Percentiles rank a stretch among this genome's conserved stretches.
Conservation (phyloP, 192 early-diverging fungal species). For the Backusella liffmaniae region DNA sequence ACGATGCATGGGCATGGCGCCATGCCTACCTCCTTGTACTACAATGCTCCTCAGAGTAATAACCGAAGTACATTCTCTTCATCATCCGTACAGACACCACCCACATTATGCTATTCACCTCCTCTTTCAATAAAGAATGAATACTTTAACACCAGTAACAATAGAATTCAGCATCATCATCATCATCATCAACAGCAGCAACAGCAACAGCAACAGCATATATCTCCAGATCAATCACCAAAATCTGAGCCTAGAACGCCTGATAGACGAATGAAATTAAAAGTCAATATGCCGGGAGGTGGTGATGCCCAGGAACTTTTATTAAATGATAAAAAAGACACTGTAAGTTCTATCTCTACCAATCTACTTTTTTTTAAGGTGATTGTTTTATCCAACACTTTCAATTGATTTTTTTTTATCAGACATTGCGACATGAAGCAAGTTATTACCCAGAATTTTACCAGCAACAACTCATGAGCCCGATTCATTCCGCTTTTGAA, state of each 20-base stretch:
- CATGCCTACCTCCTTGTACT: conserved; percentile 6
- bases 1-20: not conserved
- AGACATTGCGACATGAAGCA: not conserved
- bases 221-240: conserved; percentile 11
- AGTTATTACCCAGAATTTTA: not conserved
- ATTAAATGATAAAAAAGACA: not conserved
- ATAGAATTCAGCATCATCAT: not conserved
- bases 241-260: conserved; percentile 13
- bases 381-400: not conserved
- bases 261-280: conserved; percentile 10
- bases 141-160: not conserved
- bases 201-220: not conserved
- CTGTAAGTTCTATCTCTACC: not conserved
- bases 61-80: not conserved
- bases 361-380: not conserved
- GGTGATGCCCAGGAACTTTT: not conserved
- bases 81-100: not conserved
- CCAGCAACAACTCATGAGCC: conserved; percentile 3
- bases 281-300: not conserved
- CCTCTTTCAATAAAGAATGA: conserved; percentile 7
- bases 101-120: not conserved
- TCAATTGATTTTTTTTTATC: not conserved
- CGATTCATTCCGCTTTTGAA: conserved; percentile 11
- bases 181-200: not conserved
- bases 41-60: not conserved